Conservation (phyloP, 208 protist genomes). For the Leishmania major region DNA sequence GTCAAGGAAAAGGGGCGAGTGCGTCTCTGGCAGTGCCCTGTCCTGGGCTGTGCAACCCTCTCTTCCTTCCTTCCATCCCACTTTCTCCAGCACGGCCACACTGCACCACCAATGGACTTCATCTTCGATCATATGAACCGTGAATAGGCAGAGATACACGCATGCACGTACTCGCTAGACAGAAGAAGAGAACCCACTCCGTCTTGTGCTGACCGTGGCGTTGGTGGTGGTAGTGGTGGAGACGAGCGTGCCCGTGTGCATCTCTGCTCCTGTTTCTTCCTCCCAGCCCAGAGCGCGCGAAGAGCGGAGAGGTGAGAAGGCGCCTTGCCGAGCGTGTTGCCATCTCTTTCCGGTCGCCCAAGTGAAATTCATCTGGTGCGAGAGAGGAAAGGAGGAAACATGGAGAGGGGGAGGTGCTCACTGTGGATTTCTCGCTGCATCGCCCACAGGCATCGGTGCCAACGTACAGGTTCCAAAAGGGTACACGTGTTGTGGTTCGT, state of each 20-base stretch:
- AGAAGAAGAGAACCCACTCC: neutral
- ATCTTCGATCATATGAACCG: neutral
- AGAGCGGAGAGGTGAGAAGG: neutral
- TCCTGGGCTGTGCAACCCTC: neutral
- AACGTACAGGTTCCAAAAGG: neutral
- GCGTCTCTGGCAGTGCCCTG: constrained; percentile 3
- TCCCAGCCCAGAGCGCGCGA: neutral
- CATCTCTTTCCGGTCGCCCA: neutral
- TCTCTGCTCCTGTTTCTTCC: neutral
- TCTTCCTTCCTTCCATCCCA: neutral
- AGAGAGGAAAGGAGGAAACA: neutral
- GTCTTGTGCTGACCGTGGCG: neutral
- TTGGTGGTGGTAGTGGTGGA: neutral
- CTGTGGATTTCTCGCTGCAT: neutral
- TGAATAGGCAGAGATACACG: neutral
- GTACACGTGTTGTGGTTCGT: neutral
- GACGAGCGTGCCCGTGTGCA: neutral
- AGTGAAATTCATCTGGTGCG: neutral
- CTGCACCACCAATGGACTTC: neutral
- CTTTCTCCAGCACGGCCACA: neutral
- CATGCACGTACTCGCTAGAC: neutral
- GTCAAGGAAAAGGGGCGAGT: neutral
- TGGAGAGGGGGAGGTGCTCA: neutral
- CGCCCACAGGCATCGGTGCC: neutral
- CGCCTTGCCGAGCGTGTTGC: neutral